Evolutionary conservation across 108 stramenopile species (phyloP).

Genomic region (Skeletonema costatum): DNA sequence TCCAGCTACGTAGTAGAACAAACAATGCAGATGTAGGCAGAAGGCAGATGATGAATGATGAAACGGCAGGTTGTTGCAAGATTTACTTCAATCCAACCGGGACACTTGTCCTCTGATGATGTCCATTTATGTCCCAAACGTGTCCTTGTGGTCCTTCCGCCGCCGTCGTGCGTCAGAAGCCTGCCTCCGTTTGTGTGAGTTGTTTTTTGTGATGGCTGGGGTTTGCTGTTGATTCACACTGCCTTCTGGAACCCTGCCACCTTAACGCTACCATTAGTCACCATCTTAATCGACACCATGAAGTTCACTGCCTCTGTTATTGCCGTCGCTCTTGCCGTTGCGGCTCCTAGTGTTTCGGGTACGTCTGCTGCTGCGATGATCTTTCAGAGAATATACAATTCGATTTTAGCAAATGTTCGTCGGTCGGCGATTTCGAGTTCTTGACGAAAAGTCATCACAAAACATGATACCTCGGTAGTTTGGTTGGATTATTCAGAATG

Average conservation of each 20-base stretch:
- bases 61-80: not conserved
- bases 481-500: not conserved
- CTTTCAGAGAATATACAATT: not conserved
- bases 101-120: too few relatives aligned
- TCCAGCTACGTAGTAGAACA: too few relatives aligned
- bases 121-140: too few relatives aligned
- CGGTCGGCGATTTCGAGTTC: not conserved
- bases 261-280: not conserved
- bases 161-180: not conserved
- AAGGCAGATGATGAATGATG: too few relatives aligned
- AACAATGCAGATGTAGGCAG: too few relatives aligned
- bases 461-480: not conserved
- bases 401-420: not conserved
- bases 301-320: constrained; percentile 49
- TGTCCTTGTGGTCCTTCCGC: too few relatives aligned
- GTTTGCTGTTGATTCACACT: not conserved
- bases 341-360: constrained; percentile 39
- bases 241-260: not conserved
- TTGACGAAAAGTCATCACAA: not conserved
- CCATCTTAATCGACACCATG: constrained; percentile 21
- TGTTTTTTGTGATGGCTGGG: too few relatives aligned
- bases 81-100: not conserved
- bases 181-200: too few relatives aligned
- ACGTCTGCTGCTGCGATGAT: not conserved
- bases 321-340: constrained; percentile 21